phyloP scores from a whole-genome alignment of 2,329 filamentous ascomycete species.

The Talaromyces piceae region DNA sequence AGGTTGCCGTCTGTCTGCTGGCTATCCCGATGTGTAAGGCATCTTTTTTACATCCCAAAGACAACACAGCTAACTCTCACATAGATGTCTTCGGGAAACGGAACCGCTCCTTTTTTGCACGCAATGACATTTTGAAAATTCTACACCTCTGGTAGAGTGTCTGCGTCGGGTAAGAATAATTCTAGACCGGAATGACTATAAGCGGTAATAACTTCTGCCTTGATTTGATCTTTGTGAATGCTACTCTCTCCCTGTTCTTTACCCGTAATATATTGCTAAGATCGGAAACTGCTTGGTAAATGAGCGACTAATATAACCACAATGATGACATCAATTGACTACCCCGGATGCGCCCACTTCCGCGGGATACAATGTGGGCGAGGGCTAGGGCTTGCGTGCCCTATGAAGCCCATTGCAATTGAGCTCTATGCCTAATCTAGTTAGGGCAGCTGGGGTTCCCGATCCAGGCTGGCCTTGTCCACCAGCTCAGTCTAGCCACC shows the following conservation, averaged over 20 bases:
- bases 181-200: neutral
- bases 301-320: neutral
- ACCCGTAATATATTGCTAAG: too few relatives aligned
- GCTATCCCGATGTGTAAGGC: constrained; percentile 73
- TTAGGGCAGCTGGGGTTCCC: neutral
- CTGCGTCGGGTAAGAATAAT: neutral
- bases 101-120: constrained; percentile 65
- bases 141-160: constrained; percentile 22
- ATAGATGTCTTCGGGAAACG: constrained; percentile 74
- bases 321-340: neutral
- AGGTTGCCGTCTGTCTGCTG: constrained; percentile 66
- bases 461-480: neutral
- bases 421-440: neutral
- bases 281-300: too few relatives aligned
- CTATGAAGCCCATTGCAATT: neutral
- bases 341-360: neutral
- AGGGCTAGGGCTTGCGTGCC: neutral
- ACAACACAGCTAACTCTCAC: neutral
- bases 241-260: too few relatives aligned
- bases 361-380: neutral
- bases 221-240: neutral
- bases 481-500: neutral
- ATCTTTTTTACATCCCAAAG: neutral
- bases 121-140: constrained; percentile 61
- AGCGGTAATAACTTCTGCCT: too few relatives aligned